phyloP scores from a whole-genome alignment of 495 filamentous ascomycete genomes.

The Pyrenopolyporus hunteri region DNA sequence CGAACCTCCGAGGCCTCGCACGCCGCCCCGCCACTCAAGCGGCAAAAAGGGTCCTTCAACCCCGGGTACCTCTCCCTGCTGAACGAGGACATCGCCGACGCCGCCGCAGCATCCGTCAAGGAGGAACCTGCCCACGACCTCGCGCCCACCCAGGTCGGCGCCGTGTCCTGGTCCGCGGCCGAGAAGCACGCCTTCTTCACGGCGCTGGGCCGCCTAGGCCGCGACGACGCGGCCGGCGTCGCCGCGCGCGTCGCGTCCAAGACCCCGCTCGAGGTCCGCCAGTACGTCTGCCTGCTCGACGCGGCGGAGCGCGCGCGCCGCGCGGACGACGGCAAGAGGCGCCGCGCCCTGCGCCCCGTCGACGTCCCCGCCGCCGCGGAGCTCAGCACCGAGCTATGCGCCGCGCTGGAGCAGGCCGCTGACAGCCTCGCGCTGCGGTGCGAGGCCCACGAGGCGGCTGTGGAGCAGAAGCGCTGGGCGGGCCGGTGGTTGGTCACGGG shows the following conservation, averaged over 20 bases:
- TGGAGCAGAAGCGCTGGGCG: conserved; percentile 60
- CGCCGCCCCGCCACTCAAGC: conserved; percentile 37
- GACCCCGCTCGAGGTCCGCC: conserved; percentile 71
- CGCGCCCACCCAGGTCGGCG: conserved; percentile 64
- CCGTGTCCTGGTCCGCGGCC: conserved; percentile 66
- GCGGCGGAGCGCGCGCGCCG: conserved; percentile 47
- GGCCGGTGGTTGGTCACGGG: conserved; percentile 50
- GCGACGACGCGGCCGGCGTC: conserved; percentile 63
- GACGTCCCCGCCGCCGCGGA: conserved; percentile 77
- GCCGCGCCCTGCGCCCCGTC: conserved; percentile 34
- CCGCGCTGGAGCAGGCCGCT: conserved; percentile 70
- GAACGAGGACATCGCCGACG: conserved; percentile 59
- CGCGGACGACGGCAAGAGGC: conserved; percentile 32
- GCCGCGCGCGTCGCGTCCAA: conserved; percentile 72
- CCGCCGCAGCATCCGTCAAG: conserved; percentile 39
- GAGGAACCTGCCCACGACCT: conserved; percentile 25
- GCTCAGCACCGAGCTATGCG: conserved; percentile 67
- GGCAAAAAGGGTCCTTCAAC: conserved; percentile 51
- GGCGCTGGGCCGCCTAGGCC: conserved; percentile 66
- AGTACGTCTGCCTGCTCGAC: conserved; percentile 68
- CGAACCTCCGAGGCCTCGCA: neutral
- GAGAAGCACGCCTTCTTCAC: conserved; percentile 78
- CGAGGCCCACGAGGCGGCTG: conserved; percentile 58
- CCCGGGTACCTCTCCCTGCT: conserved; percentile 64
- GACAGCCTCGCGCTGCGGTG: conserved; percentile 64